Evolutionary conservation across 257 asterid species (phyloP), one percentile per base, ranked within the genome.

Genomic region (Parsonsia alboflavescens): DNA sequence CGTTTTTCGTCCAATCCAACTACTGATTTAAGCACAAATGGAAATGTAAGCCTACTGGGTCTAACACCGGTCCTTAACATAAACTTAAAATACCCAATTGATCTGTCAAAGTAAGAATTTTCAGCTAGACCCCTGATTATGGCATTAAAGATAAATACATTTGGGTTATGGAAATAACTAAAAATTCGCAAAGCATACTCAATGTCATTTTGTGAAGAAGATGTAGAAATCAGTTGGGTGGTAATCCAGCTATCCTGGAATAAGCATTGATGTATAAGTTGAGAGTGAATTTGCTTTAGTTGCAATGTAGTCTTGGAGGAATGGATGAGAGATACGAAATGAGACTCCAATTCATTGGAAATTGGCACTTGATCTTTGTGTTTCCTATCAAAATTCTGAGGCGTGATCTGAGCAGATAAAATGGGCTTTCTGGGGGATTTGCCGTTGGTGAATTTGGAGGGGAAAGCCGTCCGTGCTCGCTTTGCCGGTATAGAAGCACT

Each of bases 141-240:
- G 10, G 83, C 87, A 76, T 85, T 85, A 39, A 78, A 85, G 52
- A 81, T 15, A 33, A 66, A 80, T 15, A 76, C 19, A 79, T 80
- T 82, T 24, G 78, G 80, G 21, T 26, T 53, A 44, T 45, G 46
- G 44, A 76, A 65, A 52, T 49, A 78, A n/a, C 44, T 50, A 50
- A 85, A 82, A 22, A 82, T 39, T 10, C 48, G 64, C 24, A 85
- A 56, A 44, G 84, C 80, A 69, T 82, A 74, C 41, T 19, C 24
- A 24, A 76, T 36, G 54, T 75, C 73, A 26, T 52, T 75, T 5
- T 26, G 80, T 39, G 30, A 68, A 72, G 68, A 63, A 61, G 77
- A 75, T 28, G 85, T 77, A 24, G 89, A 82, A 50, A 85, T 76
- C 10, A 85, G 48, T 71, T 85, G 86, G 49, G 87, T 76, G 50